These are phyloP conservation scores for Saussurea involucrata DNA, from an alignment of 129 eudicot species.

Conservation along the genomic window DNA sequence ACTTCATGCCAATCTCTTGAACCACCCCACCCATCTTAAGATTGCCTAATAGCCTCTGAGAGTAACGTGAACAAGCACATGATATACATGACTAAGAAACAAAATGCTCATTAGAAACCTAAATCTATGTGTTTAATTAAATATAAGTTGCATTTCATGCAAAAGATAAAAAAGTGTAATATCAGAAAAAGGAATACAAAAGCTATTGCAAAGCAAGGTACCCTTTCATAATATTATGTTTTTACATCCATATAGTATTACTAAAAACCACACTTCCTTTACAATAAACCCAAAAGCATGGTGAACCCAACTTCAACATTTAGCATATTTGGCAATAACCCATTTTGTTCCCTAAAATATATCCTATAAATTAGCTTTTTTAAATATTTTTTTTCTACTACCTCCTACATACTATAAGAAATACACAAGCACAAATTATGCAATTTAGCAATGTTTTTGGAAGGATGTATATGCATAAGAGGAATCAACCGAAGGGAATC, in stretches of 20 bases:
- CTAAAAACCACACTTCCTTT: too few species aligned
- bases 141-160: not conserved
- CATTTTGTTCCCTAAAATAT: too few species aligned
- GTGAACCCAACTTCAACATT: not conserved
- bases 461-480: not conserved
- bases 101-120: not conserved
- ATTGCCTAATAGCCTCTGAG: conserved; percentile 63
- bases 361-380: not conserved
- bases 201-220: not conserved
- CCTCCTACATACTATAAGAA: not conserved
- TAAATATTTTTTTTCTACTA: not conserved
- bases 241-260: too few species aligned
- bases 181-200: not conserved
- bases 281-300: not conserved
- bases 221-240: too few species aligned
- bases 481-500: too few species aligned
- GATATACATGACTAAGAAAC: not conserved
- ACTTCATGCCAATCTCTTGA: conserved; percentile 74
- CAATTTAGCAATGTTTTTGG: not conserved
- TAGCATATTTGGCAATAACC: not conserved
- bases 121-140: not conserved
- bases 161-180: not conserved
- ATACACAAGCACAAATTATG: not conserved
- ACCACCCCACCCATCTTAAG: conserved; percentile 66
- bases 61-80: conserved; percentile 47